Evolutionary conservation across 306 rosid species (phyloP).

Genomic region (Mimosa pudica): DNA sequence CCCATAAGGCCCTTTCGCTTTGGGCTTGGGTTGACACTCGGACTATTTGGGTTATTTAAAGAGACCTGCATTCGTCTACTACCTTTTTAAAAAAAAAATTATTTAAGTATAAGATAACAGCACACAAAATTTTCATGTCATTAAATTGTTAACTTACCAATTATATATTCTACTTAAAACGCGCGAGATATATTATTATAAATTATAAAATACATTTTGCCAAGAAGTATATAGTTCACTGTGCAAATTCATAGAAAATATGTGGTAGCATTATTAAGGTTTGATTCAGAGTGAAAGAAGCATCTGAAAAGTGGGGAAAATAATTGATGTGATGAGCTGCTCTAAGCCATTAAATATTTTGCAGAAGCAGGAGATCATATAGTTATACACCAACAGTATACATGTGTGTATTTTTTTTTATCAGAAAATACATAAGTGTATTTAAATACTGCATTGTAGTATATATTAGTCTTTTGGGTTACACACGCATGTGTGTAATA

Average conservation of each 20-base stretch:
- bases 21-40: slow-evolving; percentile 20
- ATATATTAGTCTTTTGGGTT: too few relatives aligned
- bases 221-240: too few relatives aligned
- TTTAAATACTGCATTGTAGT: too few relatives aligned
- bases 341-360: background rate
- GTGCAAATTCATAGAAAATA: background rate
- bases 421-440: too few relatives aligned
- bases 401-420: background rate
- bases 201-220: background rate
- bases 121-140: too few relatives aligned
- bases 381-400: background rate
- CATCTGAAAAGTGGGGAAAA: background rate
- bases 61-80: slow-evolving; percentile 1
- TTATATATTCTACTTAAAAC: too few relatives aligned
- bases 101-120: too few relatives aligned
- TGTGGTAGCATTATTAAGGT: background rate
- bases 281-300: background rate
- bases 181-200: too few relatives aligned
- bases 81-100: too few relatives aligned
- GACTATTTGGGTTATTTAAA: background rate
- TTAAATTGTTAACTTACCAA: too few relatives aligned
- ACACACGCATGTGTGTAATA: too few relatives aligned
- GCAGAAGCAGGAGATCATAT: background rate
- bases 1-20: background rate
- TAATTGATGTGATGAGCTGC: background rate